These are phyloP conservation scores for Umbelopsis sp. DNA, from an alignment of 192 early-diverging fungal species.

Conservation along the genomic window DNA sequence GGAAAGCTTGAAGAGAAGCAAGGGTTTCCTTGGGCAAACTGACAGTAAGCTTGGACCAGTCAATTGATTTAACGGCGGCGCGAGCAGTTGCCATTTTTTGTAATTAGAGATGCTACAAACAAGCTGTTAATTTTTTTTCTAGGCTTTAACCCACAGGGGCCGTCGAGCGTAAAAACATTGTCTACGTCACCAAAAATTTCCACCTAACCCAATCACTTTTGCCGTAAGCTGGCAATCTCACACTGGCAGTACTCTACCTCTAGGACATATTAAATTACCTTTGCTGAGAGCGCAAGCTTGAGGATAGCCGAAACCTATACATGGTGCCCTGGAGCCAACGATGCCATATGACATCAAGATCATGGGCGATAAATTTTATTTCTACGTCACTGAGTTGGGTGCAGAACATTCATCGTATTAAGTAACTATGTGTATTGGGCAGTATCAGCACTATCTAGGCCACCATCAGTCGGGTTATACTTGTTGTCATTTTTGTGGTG, in stretches of 20 bases:
- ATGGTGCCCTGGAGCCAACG: too few relatives aligned
- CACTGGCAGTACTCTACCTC: not conserved
- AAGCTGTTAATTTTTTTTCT: constrained; percentile 14
- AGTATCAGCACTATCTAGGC: too few relatives aligned
- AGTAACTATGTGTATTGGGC: too few relatives aligned
- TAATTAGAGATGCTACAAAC: constrained; percentile 18
- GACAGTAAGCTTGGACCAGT: constrained; percentile 86
- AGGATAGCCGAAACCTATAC: too few relatives aligned
- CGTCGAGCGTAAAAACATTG: constrained; percentile 16
- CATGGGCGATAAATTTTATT: too few relatives aligned
- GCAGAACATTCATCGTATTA: too few relatives aligned
- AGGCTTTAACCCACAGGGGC: constrained; percentile 20
- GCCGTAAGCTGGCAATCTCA: not conserved
- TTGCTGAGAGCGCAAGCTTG: too few relatives aligned
- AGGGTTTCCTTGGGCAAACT: constrained; percentile 90
- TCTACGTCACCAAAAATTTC: constrained; percentile 11
- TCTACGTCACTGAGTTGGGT: too few relatives aligned
- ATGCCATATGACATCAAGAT: too few relatives aligned
- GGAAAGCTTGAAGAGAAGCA: constrained; percentile 84
- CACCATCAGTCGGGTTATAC: too few relatives aligned
- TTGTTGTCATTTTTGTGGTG: too few relatives aligned
- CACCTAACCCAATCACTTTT: not conserved
- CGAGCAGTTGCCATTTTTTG: constrained; percentile 50
- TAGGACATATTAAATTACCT: too few relatives aligned
- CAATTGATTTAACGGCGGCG: constrained; percentile 71